phyloP scores from a whole-genome alignment of 805 yeast species.

The Kodamaea kaohsiungensis region DNA sequence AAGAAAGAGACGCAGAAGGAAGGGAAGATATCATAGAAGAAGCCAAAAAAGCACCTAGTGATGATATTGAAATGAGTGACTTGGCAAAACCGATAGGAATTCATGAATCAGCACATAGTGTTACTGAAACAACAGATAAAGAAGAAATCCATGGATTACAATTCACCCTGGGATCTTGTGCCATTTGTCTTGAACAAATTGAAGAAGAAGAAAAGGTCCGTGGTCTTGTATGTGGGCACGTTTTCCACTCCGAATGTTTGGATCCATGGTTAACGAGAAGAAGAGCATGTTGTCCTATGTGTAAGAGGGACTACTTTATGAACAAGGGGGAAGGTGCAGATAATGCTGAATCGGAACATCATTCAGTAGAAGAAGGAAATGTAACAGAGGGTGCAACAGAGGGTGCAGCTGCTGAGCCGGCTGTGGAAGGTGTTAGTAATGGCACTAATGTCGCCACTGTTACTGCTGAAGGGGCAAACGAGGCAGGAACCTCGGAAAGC shows the following conservation, averaged over 20 bases:
- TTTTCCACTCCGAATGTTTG: conserved; percentile 75
- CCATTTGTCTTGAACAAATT: conserved; percentile 71
- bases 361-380: neutral
- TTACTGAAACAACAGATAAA: conserved; percentile 1
- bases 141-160: conserved; percentile 35
- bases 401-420: neutral
- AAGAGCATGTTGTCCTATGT: conserved; percentile 81
- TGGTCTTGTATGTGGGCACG: conserved; percentile 80
- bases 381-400: neutral
- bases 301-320: conserved; percentile 67
- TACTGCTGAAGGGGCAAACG: neutral
- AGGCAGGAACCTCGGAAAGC: neutral
- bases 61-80: conserved; percentile 6
- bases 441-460: neutral
- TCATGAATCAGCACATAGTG: neutral
- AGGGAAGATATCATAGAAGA: conserved; percentile 48
- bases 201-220: conserved; percentile 66
- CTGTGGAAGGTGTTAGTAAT: neutral
- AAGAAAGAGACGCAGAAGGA: conserved; percentile 47
- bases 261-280: conserved; percentile 80
- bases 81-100: neutral
- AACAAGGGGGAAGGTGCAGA: conserved; percentile 19
- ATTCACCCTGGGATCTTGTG: conserved; percentile 70
- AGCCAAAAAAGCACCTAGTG: conserved; percentile 17
- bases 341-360: neutral